These are phyloP conservation scores for Paspalum vaginatum DNA, from an alignment of 176 grass and related monocot species.

Conservation along the genomic window DNA sequence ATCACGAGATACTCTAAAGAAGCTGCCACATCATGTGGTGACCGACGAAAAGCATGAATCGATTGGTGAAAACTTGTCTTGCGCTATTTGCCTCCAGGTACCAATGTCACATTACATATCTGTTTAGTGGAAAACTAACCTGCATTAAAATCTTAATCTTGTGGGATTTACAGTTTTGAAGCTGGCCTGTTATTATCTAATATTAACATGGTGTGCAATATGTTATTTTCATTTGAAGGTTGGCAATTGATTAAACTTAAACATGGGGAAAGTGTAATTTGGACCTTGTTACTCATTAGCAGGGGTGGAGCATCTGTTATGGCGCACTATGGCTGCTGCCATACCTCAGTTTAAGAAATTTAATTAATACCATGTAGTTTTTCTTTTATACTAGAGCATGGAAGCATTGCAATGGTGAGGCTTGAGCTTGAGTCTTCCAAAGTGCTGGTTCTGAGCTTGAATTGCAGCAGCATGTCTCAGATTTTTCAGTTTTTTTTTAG, in stretches of 20 bases:
- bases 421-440: too few species aligned
- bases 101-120: neutral
- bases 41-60: conserved; percentile 50
- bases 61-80: conserved; percentile 53
- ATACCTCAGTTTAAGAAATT: too few species aligned
- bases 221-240: conserved; percentile 1
- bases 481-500: too few species aligned
- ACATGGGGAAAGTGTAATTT: neutral
- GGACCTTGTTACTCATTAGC: neutral
- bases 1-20: conserved; percentile 62
- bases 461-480: too few species aligned
- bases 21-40: conserved; percentile 68
- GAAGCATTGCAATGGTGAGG: too few species aligned
- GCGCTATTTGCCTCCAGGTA: conserved; percentile 88
- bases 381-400: too few species aligned
- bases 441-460: too few species aligned
- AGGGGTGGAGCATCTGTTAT: too few species aligned
- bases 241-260: neutral
- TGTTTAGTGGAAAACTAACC: neutral
- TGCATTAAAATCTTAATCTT: neutral
- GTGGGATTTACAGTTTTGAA: neutral
- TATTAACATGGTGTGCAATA: conserved; percentile 14
- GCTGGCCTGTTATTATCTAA: conserved; percentile 2
- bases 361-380: too few species aligned
- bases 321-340: too few species aligned